Evolutionary conservation across 345 rosid genomes (phyloP).

Genomic region (Reutealis trisperma): DNA sequence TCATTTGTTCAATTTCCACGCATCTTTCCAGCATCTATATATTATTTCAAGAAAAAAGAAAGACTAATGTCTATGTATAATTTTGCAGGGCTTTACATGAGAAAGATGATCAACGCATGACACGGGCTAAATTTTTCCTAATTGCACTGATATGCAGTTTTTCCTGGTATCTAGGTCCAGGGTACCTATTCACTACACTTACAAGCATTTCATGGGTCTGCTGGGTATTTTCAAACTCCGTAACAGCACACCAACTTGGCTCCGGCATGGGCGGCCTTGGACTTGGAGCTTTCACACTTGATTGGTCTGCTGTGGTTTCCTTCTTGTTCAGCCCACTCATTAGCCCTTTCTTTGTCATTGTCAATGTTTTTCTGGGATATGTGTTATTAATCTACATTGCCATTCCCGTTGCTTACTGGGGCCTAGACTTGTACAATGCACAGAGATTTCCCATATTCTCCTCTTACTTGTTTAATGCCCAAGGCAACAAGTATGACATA

Average conservation of each 20-base stretch:
- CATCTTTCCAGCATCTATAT: background rate
- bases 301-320: slow-evolving; percentile 79
- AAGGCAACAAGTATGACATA: slow-evolving; percentile 61
- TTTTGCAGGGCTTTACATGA: slow-evolving; percentile 79
- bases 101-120: slow-evolving; percentile 59
- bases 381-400: slow-evolving; percentile 58
- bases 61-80: background rate
- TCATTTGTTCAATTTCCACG: background rate
- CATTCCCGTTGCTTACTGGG: slow-evolving; percentile 77
- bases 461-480: slow-evolving; percentile 68
- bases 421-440: slow-evolving; percentile 60
- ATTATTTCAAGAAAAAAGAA: too few relatives aligned
- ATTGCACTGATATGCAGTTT: slow-evolving; percentile 75
- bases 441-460: slow-evolving; percentile 75
- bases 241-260: slow-evolving; percentile 86
- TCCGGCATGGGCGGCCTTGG: slow-evolving; percentile 90
- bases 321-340: slow-evolving; percentile 85
- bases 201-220: slow-evolving; percentile 84
- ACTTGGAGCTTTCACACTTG: slow-evolving; percentile 78
- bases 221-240: slow-evolving; percentile 78
- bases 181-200: slow-evolving; percentile 77
- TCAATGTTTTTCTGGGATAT: slow-evolving; percentile 60
- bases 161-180: slow-evolving; percentile 70
- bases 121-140: slow-evolving; percentile 82
- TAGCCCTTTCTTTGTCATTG: slow-evolving; percentile 89